phyloP scores from a whole-genome alignment of 2,329 filamentous ascomycete genomes.

The Epichloe gansuensis region DNA sequence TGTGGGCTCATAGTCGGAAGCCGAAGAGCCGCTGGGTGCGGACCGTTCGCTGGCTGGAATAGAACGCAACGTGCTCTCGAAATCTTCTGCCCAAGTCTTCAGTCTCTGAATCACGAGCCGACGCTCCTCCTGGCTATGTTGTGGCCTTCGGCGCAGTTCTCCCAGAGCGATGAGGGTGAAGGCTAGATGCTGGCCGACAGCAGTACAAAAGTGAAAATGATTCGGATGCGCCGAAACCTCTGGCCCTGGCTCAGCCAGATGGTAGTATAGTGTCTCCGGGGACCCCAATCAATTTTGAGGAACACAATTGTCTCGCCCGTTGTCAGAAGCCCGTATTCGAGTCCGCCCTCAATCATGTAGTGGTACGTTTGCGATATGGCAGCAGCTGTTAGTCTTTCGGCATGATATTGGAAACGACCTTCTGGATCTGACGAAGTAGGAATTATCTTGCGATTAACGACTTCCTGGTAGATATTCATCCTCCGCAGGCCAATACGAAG shows the following conservation, averaged over 20 bases:
- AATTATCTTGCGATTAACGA: conserved; percentile 14
- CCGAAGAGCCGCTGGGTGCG: conserved; percentile 5
- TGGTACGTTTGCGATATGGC: conserved; percentile 36
- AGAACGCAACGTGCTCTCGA: conserved; percentile 12
- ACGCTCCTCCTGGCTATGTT: background rate
- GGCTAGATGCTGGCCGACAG: conserved; percentile 16
- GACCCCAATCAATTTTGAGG: conserved; percentile 23
- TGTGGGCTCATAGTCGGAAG: conserved; percentile 6
- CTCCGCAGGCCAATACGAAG: conserved; percentile 28
- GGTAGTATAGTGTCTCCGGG: conserved; percentile 18
- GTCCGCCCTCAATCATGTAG: conserved; percentile 36
- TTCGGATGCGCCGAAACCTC: conserved; percentile 12
- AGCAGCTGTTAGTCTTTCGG: conserved; percentile 25
- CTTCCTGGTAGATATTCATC: conserved; percentile 28
- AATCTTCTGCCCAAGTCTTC: conserved; percentile 13
- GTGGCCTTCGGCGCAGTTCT: background rate
- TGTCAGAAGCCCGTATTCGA: conserved; percentile 30
- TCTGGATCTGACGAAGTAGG: conserved; percentile 13
- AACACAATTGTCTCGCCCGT: conserved; percentile 33
- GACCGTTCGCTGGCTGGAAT: conserved; percentile 10
- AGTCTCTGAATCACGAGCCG: background rate
- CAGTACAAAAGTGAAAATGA: conserved; percentile 12
- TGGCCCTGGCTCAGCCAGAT: conserved; percentile 17
- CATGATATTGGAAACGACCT: conserved; percentile 23
- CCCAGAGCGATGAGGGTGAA: conserved; percentile 18